Conservation (phyloP, 352 stramenopile species). For the Phytopythium sindhum region DNA sequence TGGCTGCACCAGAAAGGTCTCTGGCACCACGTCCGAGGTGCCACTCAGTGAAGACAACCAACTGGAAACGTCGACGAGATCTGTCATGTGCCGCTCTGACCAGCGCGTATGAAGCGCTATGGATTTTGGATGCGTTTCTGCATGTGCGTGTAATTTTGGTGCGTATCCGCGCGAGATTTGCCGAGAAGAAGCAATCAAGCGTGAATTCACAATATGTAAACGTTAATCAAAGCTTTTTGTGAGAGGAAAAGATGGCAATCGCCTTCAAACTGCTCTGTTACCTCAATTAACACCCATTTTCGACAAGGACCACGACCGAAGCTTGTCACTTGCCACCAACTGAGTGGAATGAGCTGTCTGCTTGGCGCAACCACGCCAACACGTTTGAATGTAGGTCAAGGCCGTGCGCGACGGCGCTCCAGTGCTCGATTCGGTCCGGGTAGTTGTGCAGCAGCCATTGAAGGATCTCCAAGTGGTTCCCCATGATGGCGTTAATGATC, state of each 20-base stretch:
- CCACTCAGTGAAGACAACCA: not conserved
- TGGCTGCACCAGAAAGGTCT: constrained; percentile 8
- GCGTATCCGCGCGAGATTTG: not conserved
- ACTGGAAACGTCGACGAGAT: too few species aligned
- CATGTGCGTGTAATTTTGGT: not conserved
- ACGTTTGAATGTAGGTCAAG: constrained; percentile 6
- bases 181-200: not conserved
- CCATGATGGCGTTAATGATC: constrained; percentile 17
- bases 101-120: not conserved
- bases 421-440: constrained; percentile 17
- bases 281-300: too few species aligned
- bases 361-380: not conserved
- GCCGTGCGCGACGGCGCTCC: not conserved
- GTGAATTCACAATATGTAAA: not conserved
- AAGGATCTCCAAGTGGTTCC: constrained; percentile 24
- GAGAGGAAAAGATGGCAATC: too few species aligned
- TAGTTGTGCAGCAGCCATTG: constrained; percentile 28
- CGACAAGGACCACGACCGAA: not conserved
- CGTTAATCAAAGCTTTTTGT: not conserved
- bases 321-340: not conserved
- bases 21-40: not conserved
- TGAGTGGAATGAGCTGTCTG: not conserved
- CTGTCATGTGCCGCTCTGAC: not conserved
- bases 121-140: not conserved
- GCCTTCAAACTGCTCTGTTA: too few species aligned